Evolutionary conservation across 2,329 filamentous ascomycete genomes (phyloP).

Genomic region (Ampelomyces quisqualis): DNA sequence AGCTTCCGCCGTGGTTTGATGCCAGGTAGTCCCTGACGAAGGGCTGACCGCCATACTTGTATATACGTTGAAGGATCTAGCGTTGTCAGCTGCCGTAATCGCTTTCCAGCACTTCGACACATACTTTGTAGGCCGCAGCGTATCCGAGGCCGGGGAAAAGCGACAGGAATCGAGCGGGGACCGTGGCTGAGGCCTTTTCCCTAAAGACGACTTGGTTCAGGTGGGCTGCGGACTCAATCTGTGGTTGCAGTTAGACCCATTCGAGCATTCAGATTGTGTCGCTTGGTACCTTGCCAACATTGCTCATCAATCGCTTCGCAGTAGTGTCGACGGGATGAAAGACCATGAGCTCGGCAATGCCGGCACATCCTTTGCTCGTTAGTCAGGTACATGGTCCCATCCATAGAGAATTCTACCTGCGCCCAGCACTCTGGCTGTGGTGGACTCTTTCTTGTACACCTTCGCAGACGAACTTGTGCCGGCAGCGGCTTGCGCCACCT

Average conservation of each 20-base stretch:
- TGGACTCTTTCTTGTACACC: slow-evolving; percentile 81
- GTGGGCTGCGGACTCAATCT: slow-evolving; percentile 62
- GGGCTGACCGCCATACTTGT: slow-evolving; percentile 98
- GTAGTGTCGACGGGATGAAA: slow-evolving; percentile 87
- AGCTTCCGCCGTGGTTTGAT: slow-evolving; percentile 74
- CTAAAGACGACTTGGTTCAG: slow-evolving; percentile 94
- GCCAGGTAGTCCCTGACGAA: slow-evolving; percentile 88
- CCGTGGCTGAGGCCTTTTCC: slow-evolving; percentile 72
- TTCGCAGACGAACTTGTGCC: slow-evolving; percentile 51
- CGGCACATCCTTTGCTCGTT: slow-evolving; percentile 70
- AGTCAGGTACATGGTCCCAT: slow-evolving; percentile 3
- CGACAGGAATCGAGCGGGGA: slow-evolving; percentile 81
- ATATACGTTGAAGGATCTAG: slow-evolving; percentile 85
- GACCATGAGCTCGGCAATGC: slow-evolving; percentile 88
- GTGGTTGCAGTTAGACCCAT: slow-evolving; percentile 18
- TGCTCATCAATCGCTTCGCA: slow-evolving; percentile 99
- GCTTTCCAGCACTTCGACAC: slow-evolving; percentile 6
- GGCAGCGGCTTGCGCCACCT: slow-evolving; percentile 31
- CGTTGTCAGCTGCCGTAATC: slow-evolving; percentile 12
- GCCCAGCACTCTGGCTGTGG: slow-evolving; percentile 80
- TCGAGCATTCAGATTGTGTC: background rate
- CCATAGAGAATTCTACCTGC: slow-evolving; percentile 65
- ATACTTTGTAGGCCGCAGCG: slow-evolving; percentile 91
- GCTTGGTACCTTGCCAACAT: slow-evolving; percentile 68
- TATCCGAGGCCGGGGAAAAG: slow-evolving; percentile 97